phyloP scores from a whole-genome alignment of 1,284 basidiomycete genomes.

The Hypsizygus ulmarius region DNA sequence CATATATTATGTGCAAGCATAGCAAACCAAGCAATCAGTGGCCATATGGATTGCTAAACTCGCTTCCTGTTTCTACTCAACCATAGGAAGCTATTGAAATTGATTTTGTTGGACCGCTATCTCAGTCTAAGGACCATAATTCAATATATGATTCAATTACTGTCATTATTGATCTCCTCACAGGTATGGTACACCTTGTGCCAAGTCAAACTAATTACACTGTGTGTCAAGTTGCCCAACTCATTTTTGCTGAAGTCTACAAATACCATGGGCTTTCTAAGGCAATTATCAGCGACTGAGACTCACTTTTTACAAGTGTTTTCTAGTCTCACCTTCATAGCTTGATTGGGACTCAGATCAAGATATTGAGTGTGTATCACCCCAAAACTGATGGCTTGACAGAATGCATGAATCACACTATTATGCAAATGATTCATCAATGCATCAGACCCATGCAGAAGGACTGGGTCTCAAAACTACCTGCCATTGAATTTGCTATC shows the following conservation, averaged over 20 bases:
- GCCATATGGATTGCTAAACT: too few species aligned
- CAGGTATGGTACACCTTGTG: not conserved
- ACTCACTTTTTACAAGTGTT: not conserved
- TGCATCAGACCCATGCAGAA: not conserved
- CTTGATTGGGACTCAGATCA: too few species aligned
- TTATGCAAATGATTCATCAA: not conserved
- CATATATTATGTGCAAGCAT: not conserved
- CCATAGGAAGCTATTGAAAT: not conserved
- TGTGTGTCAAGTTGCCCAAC: not conserved
- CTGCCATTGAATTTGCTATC: too few species aligned
- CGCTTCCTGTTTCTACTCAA: not conserved
- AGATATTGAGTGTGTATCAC: too few species aligned
- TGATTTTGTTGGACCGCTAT: too few species aligned
- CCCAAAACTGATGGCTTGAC: not conserved
- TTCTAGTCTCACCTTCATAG: not conserved
- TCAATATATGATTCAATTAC: too few species aligned
- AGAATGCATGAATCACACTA: too few species aligned
- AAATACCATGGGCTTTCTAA: slow-evolving; percentile 1
- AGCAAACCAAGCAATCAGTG: too few species aligned
- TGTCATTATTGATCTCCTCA: not conserved
- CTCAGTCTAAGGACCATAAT: not conserved
- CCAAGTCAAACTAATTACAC: not conserved
- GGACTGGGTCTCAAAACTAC: not conserved
- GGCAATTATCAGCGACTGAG: slow-evolving; percentile 1
- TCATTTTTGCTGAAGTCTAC: slow-evolving; percentile 1